Percentiles rank a stretch among this genome's conserved stretches.
Evolutionary conservation across 2,329 filamentous ascomycete genomes (phyloP).

Genomic region (Calonectria henricotiae): DNA sequence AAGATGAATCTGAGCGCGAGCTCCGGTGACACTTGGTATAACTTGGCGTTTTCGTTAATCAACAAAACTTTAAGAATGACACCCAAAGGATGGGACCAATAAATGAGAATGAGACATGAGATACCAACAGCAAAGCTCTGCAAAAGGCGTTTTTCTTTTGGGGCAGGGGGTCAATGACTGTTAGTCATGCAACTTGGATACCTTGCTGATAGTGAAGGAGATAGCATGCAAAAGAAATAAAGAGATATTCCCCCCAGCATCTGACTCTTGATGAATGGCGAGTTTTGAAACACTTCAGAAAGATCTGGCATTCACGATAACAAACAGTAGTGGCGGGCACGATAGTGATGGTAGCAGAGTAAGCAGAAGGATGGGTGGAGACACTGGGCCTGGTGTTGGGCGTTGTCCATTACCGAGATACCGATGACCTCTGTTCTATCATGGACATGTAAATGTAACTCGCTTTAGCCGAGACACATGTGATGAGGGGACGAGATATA

Average conservation of each 20-base stretch:
- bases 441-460: background rate
- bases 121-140: slow-evolving; percentile 39
- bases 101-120: slow-evolving; percentile 46
- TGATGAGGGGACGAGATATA: slow-evolving; percentile 19
- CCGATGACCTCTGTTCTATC: background rate
- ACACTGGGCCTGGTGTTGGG: background rate
- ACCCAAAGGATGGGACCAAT: slow-evolving; percentile 32
- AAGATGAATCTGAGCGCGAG: slow-evolving; percentile 46
- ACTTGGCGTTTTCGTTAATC: slow-evolving; percentile 41
- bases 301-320: background rate
- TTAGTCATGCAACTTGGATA: slow-evolving; percentile 46
- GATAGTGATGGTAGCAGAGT: too few species aligned
- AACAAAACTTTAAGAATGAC: slow-evolving; percentile 34
- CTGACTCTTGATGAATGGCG: background rate
- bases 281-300: background rate
- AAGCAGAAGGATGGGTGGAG: background rate
- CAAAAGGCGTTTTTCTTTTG: slow-evolving; percentile 48
- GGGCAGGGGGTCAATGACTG: slow-evolving; percentile 40
- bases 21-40: slow-evolving; percentile 42
- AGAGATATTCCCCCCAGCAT: slow-evolving; percentile 16
- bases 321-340: background rate
- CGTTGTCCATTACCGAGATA: slow-evolving; percentile 4
- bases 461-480: slow-evolving; percentile 18
- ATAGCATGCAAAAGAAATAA: slow-evolving; percentile 26
- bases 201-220: slow-evolving; percentile 37